Evolutionary conservation across 2,329 filamentous ascomycete genomes (phyloP), one percentile per base, ranked within the genome.

Genomic region (Coniella vitis): DNA sequence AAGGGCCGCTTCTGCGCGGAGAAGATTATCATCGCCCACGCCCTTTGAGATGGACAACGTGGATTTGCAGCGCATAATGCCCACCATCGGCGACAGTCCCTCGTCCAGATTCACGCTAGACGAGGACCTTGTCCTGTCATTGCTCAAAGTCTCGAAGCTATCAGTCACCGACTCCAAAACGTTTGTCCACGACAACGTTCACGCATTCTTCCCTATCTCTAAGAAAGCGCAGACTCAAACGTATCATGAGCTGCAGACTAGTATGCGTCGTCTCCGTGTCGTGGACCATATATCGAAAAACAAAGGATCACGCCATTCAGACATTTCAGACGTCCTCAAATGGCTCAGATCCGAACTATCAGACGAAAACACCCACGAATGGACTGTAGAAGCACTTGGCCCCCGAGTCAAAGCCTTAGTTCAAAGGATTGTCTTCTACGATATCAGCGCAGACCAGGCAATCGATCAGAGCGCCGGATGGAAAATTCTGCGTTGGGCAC

Each of bases 401-500:
- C 16, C 25, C 39, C n/a, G 20, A 34, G 38, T 49, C 14, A 47
- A 49, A 9, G 22, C 21, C 17, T 47, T 53, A 12, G 47, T 31
- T 12, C 34, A 42, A 29, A 38, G 45, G 10, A 35, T 55, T 25
- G 32, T 37, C 12, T 44, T 43, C n/a, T 51, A 53, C 37, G 42
- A 48, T 20, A 51, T 32, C 13, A 42, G 39, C 4, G 46, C 47
- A 5, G 38, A 47, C n/a, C 41, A 49, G 12, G 34, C 37, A 4
- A 41, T 50, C 5, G 22, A 38, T 4, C 31, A 47, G 36, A 45
- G 49, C 36, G 52, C 42, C 1, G 57, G 59, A 12, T 65, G 57
- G 49, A 59, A 55, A 19, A 53, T 60, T 14, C 40, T 65, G 17
- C 57, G 64, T 1, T 64, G 63, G 61, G 62, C 57, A 7, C 52